Evolutionary conservation across 768 basidiomycete genomes (phyloP).

Genomic region (Cystoderma amianthinum): DNA sequence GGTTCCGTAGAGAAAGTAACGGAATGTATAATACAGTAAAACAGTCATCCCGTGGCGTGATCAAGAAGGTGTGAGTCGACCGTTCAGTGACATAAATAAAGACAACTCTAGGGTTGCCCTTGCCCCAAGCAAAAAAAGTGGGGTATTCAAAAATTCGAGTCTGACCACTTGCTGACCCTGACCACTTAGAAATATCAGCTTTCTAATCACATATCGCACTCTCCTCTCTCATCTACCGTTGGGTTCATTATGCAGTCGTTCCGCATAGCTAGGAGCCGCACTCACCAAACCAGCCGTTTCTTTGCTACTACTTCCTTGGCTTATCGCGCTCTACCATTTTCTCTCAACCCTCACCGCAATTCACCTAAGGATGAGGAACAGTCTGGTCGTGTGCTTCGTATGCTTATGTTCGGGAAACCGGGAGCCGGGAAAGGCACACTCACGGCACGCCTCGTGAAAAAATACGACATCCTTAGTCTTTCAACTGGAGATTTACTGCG

Average conservation of each 20-base stretch:
- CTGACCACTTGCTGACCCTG: too few relatives aligned
- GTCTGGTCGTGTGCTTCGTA: constrained; percentile 37
- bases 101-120: too few relatives aligned
- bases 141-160: too few relatives aligned
- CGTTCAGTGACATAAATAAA: too few relatives aligned
- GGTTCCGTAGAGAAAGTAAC: too few relatives aligned
- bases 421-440: constrained; percentile 86
- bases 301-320: constrained; percentile 21
- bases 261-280: background rate
- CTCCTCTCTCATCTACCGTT: background rate
- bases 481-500: constrained; percentile 84
- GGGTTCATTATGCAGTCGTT: background rate
- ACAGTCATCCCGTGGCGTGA: too few relatives aligned
- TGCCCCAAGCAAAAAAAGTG: too few relatives aligned
- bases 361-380: constrained; percentile 28
- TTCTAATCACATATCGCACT: background rate
- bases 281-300: constrained; percentile 9
- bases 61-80: too few relatives aligned
- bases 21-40: too few relatives aligned
- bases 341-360: constrained; percentile 34
- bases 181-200: too few relatives aligned
- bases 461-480: constrained; percentile 72
- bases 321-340: constrained; percentile 43
- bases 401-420: constrained; percentile 79
- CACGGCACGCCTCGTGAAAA: constrained; percentile 63